A percentile compares a stretch with the other conserved stretches of the same genome.
These are phyloP conservation scores for Pichia kluyveri DNA, from an alignment of 805 yeast genomes.

Conservation along the genomic window DNA sequence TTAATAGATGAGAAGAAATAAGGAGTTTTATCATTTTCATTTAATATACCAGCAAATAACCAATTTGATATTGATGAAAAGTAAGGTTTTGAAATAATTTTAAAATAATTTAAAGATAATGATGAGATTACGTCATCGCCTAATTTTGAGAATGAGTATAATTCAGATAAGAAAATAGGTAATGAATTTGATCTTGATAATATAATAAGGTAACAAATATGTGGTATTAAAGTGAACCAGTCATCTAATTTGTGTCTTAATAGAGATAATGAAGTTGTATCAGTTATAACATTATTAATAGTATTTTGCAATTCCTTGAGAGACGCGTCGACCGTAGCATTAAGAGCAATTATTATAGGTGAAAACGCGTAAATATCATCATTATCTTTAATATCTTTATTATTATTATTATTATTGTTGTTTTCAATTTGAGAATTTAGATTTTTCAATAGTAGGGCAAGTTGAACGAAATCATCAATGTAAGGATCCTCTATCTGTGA, in stretches of 20 bases:
- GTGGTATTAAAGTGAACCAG: slow-evolving; percentile 47
- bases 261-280: background rate
- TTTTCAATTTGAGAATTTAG: background rate
- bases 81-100: slow-evolving; percentile 48
- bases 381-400: background rate
- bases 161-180: slow-evolving; percentile 42
- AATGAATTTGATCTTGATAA: slow-evolving; percentile 18
- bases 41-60: slow-evolving; percentile 58
- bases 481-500: background rate
- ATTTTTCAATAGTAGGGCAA: slow-evolving; percentile 5
- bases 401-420: background rate
- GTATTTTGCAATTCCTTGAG: background rate
- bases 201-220: slow-evolving; percentile 37
- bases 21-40: background rate
- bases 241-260: slow-evolving; percentile 17
- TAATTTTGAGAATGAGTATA: slow-evolving; percentile 42
- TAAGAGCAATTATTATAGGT: background rate
- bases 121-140: slow-evolving; percentile 52
- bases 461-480: slow-evolving; percentile 4
- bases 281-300: background rate
- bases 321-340: background rate
- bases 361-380: background rate
- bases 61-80: slow-evolving; percentile 51
- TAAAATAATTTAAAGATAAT: slow-evolving; percentile 36
- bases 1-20: background rate